Base-by-base conservation (phyloP, 352 stramenopile genomes). In the Phytophthora pseudosyringae region DNA sequence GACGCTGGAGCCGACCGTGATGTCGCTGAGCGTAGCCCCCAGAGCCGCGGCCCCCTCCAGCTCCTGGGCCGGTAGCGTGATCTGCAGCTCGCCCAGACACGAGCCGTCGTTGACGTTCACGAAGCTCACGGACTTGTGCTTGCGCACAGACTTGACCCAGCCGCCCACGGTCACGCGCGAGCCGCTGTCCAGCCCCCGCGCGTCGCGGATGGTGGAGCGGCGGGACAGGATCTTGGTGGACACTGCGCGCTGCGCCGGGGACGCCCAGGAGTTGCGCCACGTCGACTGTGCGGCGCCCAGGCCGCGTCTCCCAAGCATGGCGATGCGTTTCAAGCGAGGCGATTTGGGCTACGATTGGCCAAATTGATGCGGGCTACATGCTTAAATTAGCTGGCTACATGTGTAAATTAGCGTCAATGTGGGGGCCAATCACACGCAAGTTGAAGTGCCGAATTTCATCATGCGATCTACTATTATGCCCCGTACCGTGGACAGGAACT, bases 111-210 rank as follows among this genome's bases (percentile, higher is more conserved):
- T 98, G 41, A 99, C 85, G 73, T 98, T 97, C 31, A 99, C 82
- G 77, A 99, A 99, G 41, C 84, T 97, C 50, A 99, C 85, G 28
- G 89, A 97, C 75, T 99, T 99, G 85, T 99, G 97, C 58, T 98
- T 97, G 61, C 97, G 88, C 29, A 99, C 90, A 9, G 97, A 99
- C 74, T 97, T 89, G 45, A 98, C 95, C 97, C 97, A 99, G 39
- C 97, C 97, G 18, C 71, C 80, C 15, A 92, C 64, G 28, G 73
- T 73, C 18, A 89, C 79, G 33, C 56, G 78, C 33, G 67, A 61
- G 51, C 81, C 81, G 53, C 70, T 74, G 25, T 60, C 56, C 6
- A 77, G 71, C 35, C 71, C 9, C 3, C 70, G 75, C 51, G 73
- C 81, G 4, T 83, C 69, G 5, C 73, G 79, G 65, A 90, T 86